phyloP scores from a whole-genome alignment of 495 filamentous ascomycete species.

The Glonium stellatum region DNA sequence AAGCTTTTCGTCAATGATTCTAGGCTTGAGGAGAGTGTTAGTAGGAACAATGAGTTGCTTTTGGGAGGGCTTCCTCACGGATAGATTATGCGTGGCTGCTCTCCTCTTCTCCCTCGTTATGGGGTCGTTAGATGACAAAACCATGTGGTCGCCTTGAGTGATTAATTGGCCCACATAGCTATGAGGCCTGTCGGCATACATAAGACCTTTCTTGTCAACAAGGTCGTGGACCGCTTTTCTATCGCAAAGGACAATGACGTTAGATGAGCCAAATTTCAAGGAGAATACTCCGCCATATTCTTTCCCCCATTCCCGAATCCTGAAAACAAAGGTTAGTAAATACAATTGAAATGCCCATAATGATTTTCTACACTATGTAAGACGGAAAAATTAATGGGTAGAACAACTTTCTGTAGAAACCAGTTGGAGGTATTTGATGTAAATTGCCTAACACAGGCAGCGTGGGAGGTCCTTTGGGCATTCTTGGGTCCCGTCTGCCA shows the following conservation, averaged over 20 bases:
- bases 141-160: not conserved
- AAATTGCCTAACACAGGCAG: not conserved
- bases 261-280: not conserved
- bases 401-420: constrained; percentile 1
- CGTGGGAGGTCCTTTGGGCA: not conserved
- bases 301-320: constrained; percentile 1
- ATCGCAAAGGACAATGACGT: not conserved
- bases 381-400: not conserved
- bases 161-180: constrained; percentile 1
- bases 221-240: constrained; percentile 1
- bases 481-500: not conserved
- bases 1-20: constrained; percentile 3
- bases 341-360: no score
- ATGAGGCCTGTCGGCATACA: not conserved
- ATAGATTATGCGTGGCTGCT: constrained; percentile 3
- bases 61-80: not conserved
- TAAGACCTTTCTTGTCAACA: constrained; percentile 1
- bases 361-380: no score
- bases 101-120: not conserved
- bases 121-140: not conserved
- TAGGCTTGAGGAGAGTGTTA: not conserved
- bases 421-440: not conserved
- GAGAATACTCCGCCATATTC: not conserved
- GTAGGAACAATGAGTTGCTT: not conserved
- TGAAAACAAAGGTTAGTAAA: no score